Evolutionary conservation across 1,284 basidiomycete species (phyloP).

Genomic region (Tilletia caries): DNA sequence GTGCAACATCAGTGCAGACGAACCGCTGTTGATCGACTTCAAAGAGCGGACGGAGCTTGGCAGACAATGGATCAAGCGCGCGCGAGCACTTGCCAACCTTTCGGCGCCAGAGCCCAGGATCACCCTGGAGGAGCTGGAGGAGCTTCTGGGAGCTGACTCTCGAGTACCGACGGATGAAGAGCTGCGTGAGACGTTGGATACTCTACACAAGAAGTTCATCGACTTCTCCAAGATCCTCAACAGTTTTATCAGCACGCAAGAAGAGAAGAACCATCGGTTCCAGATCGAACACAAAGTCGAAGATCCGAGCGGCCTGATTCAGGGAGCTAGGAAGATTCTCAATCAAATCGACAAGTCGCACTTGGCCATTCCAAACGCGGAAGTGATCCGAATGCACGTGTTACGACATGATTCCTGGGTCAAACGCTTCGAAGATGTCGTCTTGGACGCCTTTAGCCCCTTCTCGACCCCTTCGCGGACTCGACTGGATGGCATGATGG

Average conservation of each 20-base stretch:
- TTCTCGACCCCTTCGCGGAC: neutral
- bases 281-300: conserved; percentile 19
- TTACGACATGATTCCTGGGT: neutral
- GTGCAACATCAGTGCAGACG: conserved; percentile 60
- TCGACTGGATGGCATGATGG: conserved; percentile 5
- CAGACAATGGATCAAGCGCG: conserved; percentile 29
- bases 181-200: neutral
- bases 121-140: neutral
- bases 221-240: conserved; percentile 28
- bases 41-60: conserved; percentile 27
- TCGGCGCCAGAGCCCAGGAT: conserved; percentile 17
- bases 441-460: neutral
- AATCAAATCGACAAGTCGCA: conserved; percentile 19
- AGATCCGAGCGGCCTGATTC: conserved; percentile 29
- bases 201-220: neutral
- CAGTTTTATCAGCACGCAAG: neutral
- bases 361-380: neutral
- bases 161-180: neutral
- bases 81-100: conserved; percentile 17
- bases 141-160: neutral
- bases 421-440: conserved; percentile 9
- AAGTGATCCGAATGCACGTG: neutral
- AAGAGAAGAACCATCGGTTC: neutral
- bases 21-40: conserved; percentile 24
- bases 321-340: conserved; percentile 23